Conservation (phyloP, 176 grass and related monocot species). For the Eragrostis curvula region DNA sequence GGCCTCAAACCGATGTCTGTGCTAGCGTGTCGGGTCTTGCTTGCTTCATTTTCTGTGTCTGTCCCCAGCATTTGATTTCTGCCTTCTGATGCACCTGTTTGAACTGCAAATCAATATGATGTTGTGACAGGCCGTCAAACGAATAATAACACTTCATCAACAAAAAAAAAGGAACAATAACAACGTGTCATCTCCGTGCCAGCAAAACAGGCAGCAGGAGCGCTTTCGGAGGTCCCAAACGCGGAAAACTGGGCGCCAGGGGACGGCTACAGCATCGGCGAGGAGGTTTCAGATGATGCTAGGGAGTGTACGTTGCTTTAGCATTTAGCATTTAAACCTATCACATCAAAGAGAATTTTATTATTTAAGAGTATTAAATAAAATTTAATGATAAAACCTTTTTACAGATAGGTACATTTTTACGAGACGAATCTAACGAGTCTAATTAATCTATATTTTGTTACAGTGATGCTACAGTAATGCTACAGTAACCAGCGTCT, state of each 20-base stretch:
- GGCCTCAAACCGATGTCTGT: conserved; percentile 38
- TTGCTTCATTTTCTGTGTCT: not conserved
- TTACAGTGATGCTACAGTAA: too few species aligned
- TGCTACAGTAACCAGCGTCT: too few species aligned
- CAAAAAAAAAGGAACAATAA: too few species aligned
- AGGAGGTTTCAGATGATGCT: not conserved
- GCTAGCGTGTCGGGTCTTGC: conserved; percentile 18
- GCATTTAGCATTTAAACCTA: too few species aligned
- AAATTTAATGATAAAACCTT: too few species aligned
- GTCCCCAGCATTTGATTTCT: not conserved
- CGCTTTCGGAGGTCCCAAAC: conserved; percentile 13
- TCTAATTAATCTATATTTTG: too few species aligned
- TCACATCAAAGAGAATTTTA: too few species aligned
- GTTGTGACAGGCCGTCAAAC: not conserved
- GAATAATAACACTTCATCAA: not conserved
- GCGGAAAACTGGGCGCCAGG: not conserved
- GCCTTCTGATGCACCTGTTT: not conserved
- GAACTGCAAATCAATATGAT: not conserved
- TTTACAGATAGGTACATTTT: too few species aligned
- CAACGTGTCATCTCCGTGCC: not conserved
- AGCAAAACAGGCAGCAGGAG: conserved; percentile 10
- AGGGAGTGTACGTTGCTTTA: too few species aligned
- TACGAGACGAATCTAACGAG: too few species aligned
- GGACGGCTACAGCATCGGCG: not conserved
- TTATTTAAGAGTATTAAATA: too few species aligned